phyloP scores from a whole-genome alignment of 2,329 filamentous ascomycete species.

The Apiospora koreana region DNA sequence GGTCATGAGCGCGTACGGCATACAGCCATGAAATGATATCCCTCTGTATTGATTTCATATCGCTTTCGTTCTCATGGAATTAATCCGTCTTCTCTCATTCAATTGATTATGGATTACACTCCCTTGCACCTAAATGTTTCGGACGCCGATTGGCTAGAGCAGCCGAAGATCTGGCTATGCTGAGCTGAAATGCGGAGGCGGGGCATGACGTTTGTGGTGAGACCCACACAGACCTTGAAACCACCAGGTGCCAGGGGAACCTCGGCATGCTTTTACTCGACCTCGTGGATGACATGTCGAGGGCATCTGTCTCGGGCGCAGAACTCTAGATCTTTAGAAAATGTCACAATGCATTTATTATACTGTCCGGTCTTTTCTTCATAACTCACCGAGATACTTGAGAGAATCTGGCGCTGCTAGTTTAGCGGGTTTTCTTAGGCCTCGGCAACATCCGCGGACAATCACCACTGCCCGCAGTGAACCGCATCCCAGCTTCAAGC shows the following conservation, averaged over 20 bases:
- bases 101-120: not conserved
- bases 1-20: not conserved
- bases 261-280: not conserved
- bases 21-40: not conserved
- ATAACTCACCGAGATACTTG: not conserved
- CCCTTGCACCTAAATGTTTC: too few species aligned
- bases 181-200: not conserved
- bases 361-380: not conserved
- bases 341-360: not conserved
- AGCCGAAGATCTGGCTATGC: too few species aligned
- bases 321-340: fast-evolving
- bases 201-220: not conserved
- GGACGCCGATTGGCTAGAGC: not conserved
- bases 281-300: not conserved
- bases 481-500: not conserved
- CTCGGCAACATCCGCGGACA: not conserved
- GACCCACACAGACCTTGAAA: not conserved
- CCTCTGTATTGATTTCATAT: not conserved
- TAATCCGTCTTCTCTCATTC: not conserved
- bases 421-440: not conserved
- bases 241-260: not conserved
- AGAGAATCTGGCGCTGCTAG: not conserved
- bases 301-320: not conserved
- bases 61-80: not conserved
- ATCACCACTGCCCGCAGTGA: not conserved